A percentile compares a stretch with the other conserved stretches of the same genome.
Conservation (phyloP, 108 stramenopile genomes). For the Chaetoceros tenuissimus region DNA sequence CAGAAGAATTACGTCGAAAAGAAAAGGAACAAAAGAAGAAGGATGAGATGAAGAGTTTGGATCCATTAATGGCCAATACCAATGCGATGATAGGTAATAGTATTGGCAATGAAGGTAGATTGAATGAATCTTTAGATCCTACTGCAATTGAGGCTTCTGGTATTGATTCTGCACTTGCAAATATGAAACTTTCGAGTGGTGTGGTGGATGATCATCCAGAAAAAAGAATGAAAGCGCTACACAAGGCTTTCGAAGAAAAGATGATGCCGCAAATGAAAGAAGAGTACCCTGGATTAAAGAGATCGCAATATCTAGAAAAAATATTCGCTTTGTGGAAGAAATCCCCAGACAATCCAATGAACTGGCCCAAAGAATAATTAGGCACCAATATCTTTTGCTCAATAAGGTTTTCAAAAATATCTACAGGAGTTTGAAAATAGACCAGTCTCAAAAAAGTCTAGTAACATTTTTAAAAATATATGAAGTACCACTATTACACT, state of each 20-base stretch:
- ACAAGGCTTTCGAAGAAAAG: slow-evolving; percentile 80
- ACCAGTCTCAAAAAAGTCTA: no score
- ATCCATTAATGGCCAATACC: slow-evolving; percentile 64
- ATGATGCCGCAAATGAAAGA: slow-evolving; percentile 76
- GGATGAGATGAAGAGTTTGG: slow-evolving; percentile 29
- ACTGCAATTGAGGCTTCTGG: slow-evolving; percentile 47
- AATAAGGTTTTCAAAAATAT: no score
- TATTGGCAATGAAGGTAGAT: slow-evolving; percentile 2
- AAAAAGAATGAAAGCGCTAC: slow-evolving; percentile 72
- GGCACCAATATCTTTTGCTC: no score
- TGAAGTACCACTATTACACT: no score
- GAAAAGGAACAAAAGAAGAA: slow-evolving; percentile 25
- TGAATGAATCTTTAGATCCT: slow-evolving; percentile 30
- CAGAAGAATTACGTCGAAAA: slow-evolving; percentile 27
- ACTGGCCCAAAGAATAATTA: no score
- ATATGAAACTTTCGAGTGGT: slow-evolving; percentile 24
- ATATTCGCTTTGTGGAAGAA: slow-evolving; percentile 87
- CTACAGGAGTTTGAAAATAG: no score
- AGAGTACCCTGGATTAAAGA: slow-evolving; percentile 83
- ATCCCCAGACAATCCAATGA: slow-evolving; percentile 87
- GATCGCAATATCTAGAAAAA: slow-evolving; percentile 90
- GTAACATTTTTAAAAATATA: no score
- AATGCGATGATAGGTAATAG: slow-evolving; percentile 28
- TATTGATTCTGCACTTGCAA: slow-evolving; percentile 45
- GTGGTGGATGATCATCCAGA: slow-evolving; percentile 36